phyloP scores from a whole-genome alignment of 139 green algal genomes.

The Chlorella vulgaris region DNA sequence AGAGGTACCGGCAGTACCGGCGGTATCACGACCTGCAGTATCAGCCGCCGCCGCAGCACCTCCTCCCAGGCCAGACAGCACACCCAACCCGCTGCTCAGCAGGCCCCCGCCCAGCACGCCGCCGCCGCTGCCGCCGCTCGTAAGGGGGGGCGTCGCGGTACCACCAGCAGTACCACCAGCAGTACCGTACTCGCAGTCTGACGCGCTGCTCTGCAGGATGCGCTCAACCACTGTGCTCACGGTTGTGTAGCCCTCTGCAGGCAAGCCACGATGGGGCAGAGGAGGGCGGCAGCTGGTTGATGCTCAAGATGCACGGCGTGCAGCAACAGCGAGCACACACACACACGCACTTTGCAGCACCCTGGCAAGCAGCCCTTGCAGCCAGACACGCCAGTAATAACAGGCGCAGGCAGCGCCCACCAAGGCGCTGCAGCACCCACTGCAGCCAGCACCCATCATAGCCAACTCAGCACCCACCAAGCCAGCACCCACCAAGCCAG shows the following conservation, averaged over 20 bases:
- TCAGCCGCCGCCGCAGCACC: too few relatives aligned
- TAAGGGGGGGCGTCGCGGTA: too few relatives aligned
- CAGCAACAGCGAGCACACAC: too few relatives aligned
- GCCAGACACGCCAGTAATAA: too few relatives aligned
- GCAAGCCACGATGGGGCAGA: background rate
- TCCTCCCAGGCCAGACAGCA: too few relatives aligned
- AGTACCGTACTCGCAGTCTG: background rate
- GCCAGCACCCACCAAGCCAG: background rate
- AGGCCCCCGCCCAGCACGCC: too few relatives aligned
- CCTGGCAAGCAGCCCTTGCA: too few relatives aligned
- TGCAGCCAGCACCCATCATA: too few relatives aligned
- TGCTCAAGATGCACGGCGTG: background rate
- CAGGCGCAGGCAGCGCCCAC: background rate
- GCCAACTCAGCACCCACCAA: background rate
- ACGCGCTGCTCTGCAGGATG: slow-evolving; percentile 30
- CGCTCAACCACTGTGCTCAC: slow-evolving; percentile 64
- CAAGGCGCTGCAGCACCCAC: background rate
- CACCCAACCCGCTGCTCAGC: too few relatives aligned
- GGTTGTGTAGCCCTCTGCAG: slow-evolving; percentile 46
- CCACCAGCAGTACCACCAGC: background rate
- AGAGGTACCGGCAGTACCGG: background rate
- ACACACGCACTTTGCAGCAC: too few relatives aligned
- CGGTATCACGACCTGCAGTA: background rate
- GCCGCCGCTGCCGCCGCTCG: too few relatives aligned
- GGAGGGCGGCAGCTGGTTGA: background rate